Base-by-base conservation (phyloP, 2,329 filamentous ascomycete species). In the Phialophora macrospora region DNA sequence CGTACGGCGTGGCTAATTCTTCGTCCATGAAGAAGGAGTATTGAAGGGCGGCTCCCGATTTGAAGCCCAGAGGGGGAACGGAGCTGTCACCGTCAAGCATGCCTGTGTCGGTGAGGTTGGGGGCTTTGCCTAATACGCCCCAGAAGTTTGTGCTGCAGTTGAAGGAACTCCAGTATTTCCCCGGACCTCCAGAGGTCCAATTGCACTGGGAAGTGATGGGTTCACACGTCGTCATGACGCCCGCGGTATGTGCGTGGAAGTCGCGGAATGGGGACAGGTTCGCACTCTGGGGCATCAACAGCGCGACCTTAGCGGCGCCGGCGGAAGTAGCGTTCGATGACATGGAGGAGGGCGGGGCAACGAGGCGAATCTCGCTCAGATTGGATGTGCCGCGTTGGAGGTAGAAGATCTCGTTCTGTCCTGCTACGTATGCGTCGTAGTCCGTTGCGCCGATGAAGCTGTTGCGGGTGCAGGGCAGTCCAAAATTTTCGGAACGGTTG, bases 61-160 rank as follows among this genome's bases (percentile, higher is more conserved):
- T 72, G 65, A 69, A 67, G 1, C 64, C 66, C 14, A 72, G 52
- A 4, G 65, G 54, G 20, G 70, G 69, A 9, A 72, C 58, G 26
- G 69, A 57, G 4, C 60, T 62, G 52, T 69, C 63, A 3, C 57
- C 57, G 17, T 60, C 30, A 26, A 54, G 28, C 20, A 44, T 57
- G 24, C 68, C 67, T 26, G 59, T 60, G 24, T 60, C 49, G 20
- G 49, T 64, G 20, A 65, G 46, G 20, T 65, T 63, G 14, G 68
- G 60, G 11, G 57, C 38, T 34, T 66, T 69, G 17, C 70, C 70
- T 4, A 72, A 63, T 9, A 69, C 56, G 34, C 70, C 70, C 48
- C 58, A 72, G 56, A 72, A 72, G 24, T 70, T 67, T 20, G 67
- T 30, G 44, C 59, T 68, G 59, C 70, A 72, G 38, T 72, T 71